Evolutionary conservation across 169 alveolate species (phyloP).

Genomic region (Plasmodium gaboni): DNA sequence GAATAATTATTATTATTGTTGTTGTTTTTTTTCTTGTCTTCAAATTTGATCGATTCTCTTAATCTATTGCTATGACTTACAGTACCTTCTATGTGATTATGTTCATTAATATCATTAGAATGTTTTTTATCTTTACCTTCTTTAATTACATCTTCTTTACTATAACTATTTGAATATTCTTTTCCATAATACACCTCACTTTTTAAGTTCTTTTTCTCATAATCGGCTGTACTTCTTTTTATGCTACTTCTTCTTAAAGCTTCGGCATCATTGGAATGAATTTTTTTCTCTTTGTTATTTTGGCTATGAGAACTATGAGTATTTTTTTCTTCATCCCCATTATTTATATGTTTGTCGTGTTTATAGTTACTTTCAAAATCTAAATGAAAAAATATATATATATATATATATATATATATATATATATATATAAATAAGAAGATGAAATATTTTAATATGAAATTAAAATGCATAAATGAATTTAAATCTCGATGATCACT

Average conservation of each 20-base stretch:
- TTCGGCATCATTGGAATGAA: background rate
- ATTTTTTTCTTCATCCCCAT: background rate
- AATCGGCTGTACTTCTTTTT: slow-evolving; percentile 3
- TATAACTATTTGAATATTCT: slow-evolving; percentile 19
- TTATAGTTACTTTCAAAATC: background rate
- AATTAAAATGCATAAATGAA: too few relatives aligned
- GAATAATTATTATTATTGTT: too few relatives aligned
- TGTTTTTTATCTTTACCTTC: slow-evolving; percentile 6
- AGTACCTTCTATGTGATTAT: background rate
- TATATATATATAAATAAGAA: too few relatives aligned
- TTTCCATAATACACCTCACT: background rate
- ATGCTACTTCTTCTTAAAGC: background rate
- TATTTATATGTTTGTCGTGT: slow-evolving; percentile 1
- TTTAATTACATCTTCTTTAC: slow-evolving; percentile 6
- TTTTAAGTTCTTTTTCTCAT: slow-evolving; percentile 14
- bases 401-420: too few relatives aligned
- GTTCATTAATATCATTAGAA: slow-evolving; percentile 2
- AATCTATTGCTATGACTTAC: background rate
- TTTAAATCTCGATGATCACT: background rate
- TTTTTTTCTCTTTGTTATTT: background rate
- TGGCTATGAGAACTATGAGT: background rate
- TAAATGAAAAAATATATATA: background rate
- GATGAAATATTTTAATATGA: too few relatives aligned
- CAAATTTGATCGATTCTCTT: background rate
- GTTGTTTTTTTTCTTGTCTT: slow-evolving; percentile 13